A percentile compares a stretch with the other conserved stretches of the same genome.
phyloP scores from a whole-genome alignment of 805 yeast species.

The Hanseniaspora nectarophila region DNA sequence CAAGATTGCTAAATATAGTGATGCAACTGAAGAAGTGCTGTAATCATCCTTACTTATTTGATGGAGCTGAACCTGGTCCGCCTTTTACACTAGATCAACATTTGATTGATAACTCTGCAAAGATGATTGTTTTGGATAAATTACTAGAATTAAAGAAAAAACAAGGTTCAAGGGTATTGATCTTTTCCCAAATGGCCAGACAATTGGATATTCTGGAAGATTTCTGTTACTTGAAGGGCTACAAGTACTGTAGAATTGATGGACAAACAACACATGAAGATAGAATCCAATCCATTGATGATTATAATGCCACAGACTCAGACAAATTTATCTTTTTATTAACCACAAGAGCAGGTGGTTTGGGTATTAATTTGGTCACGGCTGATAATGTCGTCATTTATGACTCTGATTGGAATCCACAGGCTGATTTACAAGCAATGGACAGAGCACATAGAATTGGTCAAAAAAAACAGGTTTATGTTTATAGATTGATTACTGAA shows the following conservation, averaged over 20 bases:
- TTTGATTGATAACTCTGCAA: constrained; percentile 77
- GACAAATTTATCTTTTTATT: constrained; percentile 72
- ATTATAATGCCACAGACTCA: constrained; percentile 70
- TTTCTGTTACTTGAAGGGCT: constrained; percentile 75
- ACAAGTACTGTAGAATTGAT: constrained; percentile 81
- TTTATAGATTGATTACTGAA: constrained; percentile 85
- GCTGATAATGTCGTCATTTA: constrained; percentile 83
- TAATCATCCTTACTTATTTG: constrained; percentile 91
- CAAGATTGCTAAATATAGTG: constrained; percentile 80
- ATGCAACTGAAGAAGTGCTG: constrained; percentile 96
- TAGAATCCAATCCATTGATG: constrained; percentile 84
- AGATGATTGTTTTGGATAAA: constrained; percentile 79
- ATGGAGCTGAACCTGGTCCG: constrained; percentile 99
- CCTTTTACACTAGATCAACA: constrained; percentile 95
- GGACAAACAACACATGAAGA: constrained; percentile 91
- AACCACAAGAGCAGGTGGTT: constrained; percentile 94
- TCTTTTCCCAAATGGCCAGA: constrained; percentile 90
- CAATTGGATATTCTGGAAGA: constrained; percentile 82
- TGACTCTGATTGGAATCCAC: constrained; percentile 97
- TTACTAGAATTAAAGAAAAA: constrained; percentile 56
- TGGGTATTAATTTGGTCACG: constrained; percentile 82
- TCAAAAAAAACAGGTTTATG: constrained; percentile 89
- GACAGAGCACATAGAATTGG: constrained; percentile 97
- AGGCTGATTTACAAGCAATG: constrained; percentile 96
- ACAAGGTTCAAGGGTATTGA: constrained; percentile 79